A percentile compares a stretch with the other conserved stretches of the same genome.
Conservation (phyloP, 768 basidiomycete species). For the Boletus coccyginus region DNA sequence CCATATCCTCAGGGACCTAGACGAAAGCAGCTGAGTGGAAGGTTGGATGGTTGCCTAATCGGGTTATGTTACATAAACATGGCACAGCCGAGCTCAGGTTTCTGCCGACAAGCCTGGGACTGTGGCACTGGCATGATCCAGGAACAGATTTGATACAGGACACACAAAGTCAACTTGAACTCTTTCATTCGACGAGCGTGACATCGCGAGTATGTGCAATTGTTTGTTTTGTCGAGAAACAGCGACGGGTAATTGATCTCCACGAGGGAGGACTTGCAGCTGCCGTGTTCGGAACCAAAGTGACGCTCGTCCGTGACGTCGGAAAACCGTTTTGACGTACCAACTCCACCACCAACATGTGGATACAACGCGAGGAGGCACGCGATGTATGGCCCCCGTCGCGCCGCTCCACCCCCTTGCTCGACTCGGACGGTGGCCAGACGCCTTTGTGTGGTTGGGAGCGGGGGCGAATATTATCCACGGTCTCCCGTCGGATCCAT, state of each 20-base stretch:
- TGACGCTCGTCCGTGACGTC: constrained; percentile 25
- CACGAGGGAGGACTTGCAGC: constrained; percentile 26
- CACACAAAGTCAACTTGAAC: too few relatives aligned
- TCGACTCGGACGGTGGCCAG: constrained; percentile 10
- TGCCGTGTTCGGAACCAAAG: constrained; percentile 17
- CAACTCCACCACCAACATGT: background rate
- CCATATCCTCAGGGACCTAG: too few relatives aligned
- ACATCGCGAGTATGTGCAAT: constrained; percentile 38
- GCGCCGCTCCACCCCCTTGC: constrained; percentile 7
- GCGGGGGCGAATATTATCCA: background rate
- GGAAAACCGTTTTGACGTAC: background rate
- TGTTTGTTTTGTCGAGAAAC: constrained; percentile 44
- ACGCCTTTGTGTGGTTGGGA: constrained; percentile 10
- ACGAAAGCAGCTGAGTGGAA: too few relatives aligned
- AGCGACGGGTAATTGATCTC: constrained; percentile 48
- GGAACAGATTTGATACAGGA: too few relatives aligned
- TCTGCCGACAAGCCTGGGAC: too few relatives aligned
- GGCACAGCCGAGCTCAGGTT: too few relatives aligned
- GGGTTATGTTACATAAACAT: too few relatives aligned
- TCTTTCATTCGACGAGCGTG: too few relatives aligned
- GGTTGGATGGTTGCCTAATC: too few relatives aligned
- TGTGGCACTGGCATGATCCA: too few relatives aligned
- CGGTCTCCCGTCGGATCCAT: too few relatives aligned
- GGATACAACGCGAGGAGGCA: background rate
- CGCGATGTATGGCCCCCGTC: background rate